Evolutionary conservation across 2,329 filamentous ascomycete species (phyloP).

Genomic region (Colletotrichum melonis): DNA sequence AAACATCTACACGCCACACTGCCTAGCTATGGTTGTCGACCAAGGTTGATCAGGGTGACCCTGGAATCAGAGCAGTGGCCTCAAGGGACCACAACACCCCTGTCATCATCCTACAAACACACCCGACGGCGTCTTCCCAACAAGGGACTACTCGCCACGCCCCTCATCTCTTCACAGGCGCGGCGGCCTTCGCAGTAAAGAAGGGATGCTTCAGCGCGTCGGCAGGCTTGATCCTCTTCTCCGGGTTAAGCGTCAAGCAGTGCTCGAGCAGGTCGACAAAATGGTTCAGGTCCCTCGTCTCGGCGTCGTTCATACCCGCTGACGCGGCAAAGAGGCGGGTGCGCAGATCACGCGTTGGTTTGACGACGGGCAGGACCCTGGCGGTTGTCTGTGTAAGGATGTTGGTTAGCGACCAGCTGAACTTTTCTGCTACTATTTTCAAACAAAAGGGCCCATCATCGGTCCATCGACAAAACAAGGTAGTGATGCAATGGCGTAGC

Average conservation of each 20-base stretch:
- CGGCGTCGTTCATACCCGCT: conserved; percentile 77
- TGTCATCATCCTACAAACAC: background rate
- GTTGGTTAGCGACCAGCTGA: conserved; percentile 29
- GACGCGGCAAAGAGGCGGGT: conserved; percentile 81
- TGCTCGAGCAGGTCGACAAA: conserved; percentile 91
- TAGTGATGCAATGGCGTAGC: too few relatives aligned
- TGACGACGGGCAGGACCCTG: conserved; percentile 75
- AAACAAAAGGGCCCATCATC: background rate
- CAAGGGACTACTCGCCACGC: background rate
- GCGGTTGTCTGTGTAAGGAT: conserved; percentile 68
- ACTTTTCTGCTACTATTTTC: conserved; percentile 2
- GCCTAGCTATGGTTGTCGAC: background rate
- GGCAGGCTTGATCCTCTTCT: conserved; percentile 87
- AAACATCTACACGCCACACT: background rate
- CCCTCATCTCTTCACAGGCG: conserved; percentile 39
- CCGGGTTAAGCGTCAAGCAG: conserved; percentile 89
- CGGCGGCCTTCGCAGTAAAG: conserved; percentile 64
- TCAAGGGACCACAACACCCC: background rate
- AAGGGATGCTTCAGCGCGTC: conserved; percentile 94
- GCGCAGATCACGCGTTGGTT: conserved; percentile 85
- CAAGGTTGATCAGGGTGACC: background rate
- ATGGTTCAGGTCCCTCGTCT: conserved; percentile 80
- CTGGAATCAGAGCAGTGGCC: background rate
- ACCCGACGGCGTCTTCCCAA: background rate
- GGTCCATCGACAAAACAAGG: background rate